Conservation (phyloP, 257 asterid species). For the Petunia secreta region DNA sequence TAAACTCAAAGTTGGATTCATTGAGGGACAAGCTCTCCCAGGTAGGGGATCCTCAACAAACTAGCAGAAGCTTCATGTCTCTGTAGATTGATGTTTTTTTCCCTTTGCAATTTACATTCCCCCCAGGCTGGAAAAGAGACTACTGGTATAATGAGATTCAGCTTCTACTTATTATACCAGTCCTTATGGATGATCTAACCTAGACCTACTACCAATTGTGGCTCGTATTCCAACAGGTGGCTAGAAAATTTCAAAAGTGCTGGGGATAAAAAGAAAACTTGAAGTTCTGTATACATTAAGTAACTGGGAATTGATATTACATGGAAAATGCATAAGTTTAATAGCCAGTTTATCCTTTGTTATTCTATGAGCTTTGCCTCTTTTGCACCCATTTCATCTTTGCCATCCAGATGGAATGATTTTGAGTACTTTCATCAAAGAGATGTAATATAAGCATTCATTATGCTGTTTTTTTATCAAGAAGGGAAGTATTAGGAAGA, state of each 20-base stretch:
- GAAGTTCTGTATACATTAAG: background rate
- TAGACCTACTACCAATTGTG: conserved; percentile 1
- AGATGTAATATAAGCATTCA: no score
- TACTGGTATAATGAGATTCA: conserved; percentile 60
- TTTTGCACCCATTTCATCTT: no score
- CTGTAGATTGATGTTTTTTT: conserved; percentile 6
- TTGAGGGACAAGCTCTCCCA: conserved; percentile 52
- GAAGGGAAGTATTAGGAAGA: no score
- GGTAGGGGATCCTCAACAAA: conserved; percentile 47
- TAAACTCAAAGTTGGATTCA: conserved; percentile 60
- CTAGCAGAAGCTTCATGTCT: background rate
- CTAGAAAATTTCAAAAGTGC: background rate
- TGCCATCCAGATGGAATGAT: no score
- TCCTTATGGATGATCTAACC: background rate
- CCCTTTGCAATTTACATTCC: conserved; percentile 30
- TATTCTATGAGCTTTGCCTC: no score
- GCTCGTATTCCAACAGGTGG: background rate
- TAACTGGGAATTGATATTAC: conserved; percentile 1
- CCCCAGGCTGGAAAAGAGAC: conserved; percentile 65
- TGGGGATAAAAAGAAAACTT: background rate
- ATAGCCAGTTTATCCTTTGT: no score
- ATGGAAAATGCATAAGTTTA: background rate
- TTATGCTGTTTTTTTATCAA: no score
- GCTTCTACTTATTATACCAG: conserved; percentile 40
- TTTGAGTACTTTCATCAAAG: no score